These are phyloP conservation scores for Eucalyptus sideroxylon DNA, from an alignment of 345 rosid species.

Conservation along the genomic window DNA sequence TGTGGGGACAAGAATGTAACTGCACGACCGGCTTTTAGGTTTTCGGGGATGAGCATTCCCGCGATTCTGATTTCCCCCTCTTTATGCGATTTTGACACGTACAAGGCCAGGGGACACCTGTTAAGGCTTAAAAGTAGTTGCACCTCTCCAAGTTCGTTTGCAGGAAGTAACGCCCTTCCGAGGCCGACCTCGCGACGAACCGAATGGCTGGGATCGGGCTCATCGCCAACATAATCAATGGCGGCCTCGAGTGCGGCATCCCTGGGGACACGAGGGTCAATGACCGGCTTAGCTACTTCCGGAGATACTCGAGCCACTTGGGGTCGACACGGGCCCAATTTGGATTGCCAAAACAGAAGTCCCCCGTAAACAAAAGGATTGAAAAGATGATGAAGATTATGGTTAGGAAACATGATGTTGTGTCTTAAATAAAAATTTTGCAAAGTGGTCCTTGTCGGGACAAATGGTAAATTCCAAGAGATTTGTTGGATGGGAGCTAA, in stretches of 20 bases:
- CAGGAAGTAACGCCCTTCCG: conserved; percentile 19
- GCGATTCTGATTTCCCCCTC: background rate
- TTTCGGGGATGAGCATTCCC: too few relatives aligned
- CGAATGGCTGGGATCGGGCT: conserved; percentile 58
- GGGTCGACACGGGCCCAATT: conserved; percentile 37
- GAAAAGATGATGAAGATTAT: background rate
- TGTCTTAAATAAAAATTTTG: background rate
- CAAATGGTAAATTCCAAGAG: background rate
- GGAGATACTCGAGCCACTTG: conserved; percentile 50
- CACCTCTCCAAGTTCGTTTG: background rate
- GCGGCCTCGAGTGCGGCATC: too few relatives aligned
- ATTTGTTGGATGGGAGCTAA: background rate
- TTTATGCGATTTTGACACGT: background rate
- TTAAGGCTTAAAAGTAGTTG: background rate
- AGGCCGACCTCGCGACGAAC: conserved; percentile 44
- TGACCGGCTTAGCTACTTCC: conserved; percentile 54
- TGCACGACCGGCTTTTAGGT: too few relatives aligned
- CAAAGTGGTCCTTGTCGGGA: background rate
- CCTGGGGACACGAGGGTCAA: conserved; percentile 42
- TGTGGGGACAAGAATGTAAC: too few relatives aligned
- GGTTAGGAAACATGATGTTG: background rate
- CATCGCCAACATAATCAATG: conserved; percentile 79
- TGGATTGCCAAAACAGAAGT: conserved; percentile 67
- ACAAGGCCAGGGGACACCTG: background rate
- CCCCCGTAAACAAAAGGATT: background rate